A percentile compares a stretch with the other conserved stretches of the same genome.
These are phyloP conservation scores for Phyllostachys edulis DNA, from an alignment of 176 grass and related monocot genomes.

Conservation along the genomic window DNA sequence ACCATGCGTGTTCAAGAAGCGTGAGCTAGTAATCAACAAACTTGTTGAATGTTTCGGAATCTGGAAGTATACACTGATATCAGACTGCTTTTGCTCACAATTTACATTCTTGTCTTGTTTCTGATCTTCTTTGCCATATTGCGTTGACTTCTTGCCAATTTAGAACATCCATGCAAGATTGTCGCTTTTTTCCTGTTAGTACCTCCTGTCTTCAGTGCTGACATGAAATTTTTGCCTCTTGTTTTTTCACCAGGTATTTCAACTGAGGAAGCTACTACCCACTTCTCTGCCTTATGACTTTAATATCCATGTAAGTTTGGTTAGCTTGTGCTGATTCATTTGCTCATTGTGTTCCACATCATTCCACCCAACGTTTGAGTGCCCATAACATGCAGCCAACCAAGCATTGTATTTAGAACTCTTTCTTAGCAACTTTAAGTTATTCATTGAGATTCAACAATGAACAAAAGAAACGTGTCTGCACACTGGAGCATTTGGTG, in stretches of 20 bases:
- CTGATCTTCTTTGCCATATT: background rate
- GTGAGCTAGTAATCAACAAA: background rate
- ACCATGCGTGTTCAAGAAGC: background rate
- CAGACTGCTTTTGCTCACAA: background rate
- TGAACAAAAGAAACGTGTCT: constrained; percentile 1
- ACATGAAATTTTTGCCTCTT: constrained; percentile 28
- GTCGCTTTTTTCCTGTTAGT: background rate
- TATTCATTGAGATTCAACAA: constrained; percentile 2
- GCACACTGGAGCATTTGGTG: background rate
- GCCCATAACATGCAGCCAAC: background rate
- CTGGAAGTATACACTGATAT: background rate
- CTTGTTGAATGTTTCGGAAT: background rate
- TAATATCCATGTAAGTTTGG: constrained; percentile 95
- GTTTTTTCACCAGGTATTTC: constrained; percentile 69
- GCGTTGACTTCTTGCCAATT: background rate
- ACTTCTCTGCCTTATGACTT: constrained; percentile 91
- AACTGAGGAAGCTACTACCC: constrained; percentile 90
- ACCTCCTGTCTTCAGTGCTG: background rate
- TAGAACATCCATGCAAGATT: background rate
- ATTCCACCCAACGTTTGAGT: background rate
- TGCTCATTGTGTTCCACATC: background rate
- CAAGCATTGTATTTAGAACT: background rate
- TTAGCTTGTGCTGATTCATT: constrained; percentile 23
- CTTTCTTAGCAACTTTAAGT: background rate
- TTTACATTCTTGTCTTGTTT: constrained; percentile 13